phyloP scores from a whole-genome alignment of 768 basidiomycete genomes.

The Clathrus columnatus region DNA sequence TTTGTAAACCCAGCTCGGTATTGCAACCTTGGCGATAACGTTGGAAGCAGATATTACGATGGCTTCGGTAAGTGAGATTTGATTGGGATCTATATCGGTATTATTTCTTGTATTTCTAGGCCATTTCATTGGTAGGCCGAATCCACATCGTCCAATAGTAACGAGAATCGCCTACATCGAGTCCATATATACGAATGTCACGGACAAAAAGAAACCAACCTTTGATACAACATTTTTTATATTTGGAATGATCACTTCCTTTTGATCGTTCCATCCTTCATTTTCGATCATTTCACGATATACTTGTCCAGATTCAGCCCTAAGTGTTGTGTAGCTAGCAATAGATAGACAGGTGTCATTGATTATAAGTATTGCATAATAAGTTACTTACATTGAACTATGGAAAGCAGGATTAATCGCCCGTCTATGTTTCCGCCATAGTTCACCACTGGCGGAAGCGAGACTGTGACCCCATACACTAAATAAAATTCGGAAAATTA shows the following conservation, averaged over 20 bases:
- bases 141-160: conserved; percentile 6
- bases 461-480: conserved; percentile 35
- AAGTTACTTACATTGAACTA: background rate
- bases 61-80: background rate
- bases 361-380: background rate
- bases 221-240: conserved; percentile 5
- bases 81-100: background rate
- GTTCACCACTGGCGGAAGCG: conserved; percentile 46
- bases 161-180: background rate
- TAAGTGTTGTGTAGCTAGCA: background rate
- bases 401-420: conserved; percentile 51
- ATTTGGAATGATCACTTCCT: background rate
- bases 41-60: background rate
- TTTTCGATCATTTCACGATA: conserved; percentile 11
- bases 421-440: conserved; percentile 58
- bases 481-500: background rate
- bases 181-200: background rate
- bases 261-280: conserved; percentile 1
- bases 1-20: conserved; percentile 4
- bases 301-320: background rate
- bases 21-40: background rate
- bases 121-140: conserved; percentile 8
- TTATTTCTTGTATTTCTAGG: background rate
- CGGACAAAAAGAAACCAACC: background rate
- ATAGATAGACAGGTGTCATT: background rate